Conservation (phyloP, 2,329 filamentous ascomycete genomes). For the Periconia macrospinosa region DNA sequence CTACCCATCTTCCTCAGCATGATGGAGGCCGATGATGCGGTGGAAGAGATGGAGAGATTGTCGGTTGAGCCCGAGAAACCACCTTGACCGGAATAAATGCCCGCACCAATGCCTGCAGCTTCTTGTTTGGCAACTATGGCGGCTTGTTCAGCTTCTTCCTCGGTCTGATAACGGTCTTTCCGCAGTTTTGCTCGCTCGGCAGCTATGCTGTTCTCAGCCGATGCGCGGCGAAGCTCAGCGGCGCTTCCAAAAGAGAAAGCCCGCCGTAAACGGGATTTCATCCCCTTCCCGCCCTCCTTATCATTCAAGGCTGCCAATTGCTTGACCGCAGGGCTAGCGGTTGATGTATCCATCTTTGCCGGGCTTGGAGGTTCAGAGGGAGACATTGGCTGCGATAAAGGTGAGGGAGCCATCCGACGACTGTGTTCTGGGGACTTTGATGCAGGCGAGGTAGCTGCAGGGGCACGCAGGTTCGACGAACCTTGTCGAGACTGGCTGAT, state of each 20-base stretch:
- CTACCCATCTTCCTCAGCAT: slow-evolving; percentile 99
- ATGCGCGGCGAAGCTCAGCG: slow-evolving; percentile 80
- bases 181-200: slow-evolving; percentile 60
- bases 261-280: slow-evolving; percentile 82
- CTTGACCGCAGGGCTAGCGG: slow-evolving; percentile 72
- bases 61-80: slow-evolving; percentile 91
- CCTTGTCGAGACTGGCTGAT: slow-evolving; percentile 27
- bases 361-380: slow-evolving; percentile 34
- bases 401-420: slow-evolving; percentile 51
- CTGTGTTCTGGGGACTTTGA: slow-evolving; percentile 41
- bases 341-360: slow-evolving; percentile 13
- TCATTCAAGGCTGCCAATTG: slow-evolving; percentile 86
- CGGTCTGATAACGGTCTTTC: slow-evolving; percentile 54
- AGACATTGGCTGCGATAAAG: slow-evolving; percentile 49
- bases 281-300: slow-evolving; percentile 75
- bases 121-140: slow-evolving; percentile 93
- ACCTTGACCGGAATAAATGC: slow-evolving; percentile 86
- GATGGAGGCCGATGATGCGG: slow-evolving; percentile 84
- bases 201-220: slow-evolving; percentile 61
- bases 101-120: slow-evolving; percentile 85
- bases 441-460: slow-evolving; percentile 9
- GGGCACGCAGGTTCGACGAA: slow-evolving; percentile 16
- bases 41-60: slow-evolving; percentile 89
- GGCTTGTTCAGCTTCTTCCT: slow-evolving; percentile 83
- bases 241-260: slow-evolving; percentile 97